Conservation (phyloP, 495 filamentous ascomycete species). For the Penicillium psychrofluorescens region DNA sequence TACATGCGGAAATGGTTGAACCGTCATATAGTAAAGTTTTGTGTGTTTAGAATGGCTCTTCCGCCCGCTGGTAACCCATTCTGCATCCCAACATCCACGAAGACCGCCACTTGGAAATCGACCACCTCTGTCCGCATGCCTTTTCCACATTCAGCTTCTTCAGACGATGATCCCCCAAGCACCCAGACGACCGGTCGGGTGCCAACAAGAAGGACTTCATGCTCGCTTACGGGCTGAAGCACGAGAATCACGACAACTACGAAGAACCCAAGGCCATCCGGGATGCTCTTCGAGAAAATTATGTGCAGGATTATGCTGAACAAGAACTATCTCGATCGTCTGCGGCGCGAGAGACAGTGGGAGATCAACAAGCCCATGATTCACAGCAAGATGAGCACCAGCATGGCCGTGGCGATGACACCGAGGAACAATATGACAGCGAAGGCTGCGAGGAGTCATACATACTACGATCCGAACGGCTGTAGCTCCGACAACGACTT, state of each 20-base stretch:
- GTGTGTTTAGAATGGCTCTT: too few relatives aligned
- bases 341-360: neutral
- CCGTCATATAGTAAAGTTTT: too few relatives aligned
- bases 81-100: too few relatives aligned
- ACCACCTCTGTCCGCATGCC: too few relatives aligned
- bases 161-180: too few relatives aligned
- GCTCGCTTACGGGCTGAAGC: neutral
- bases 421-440: neutral
- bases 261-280: neutral
- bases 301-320: neutral
- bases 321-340: neutral
- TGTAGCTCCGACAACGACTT: neutral
- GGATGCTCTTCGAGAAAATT: neutral
- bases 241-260: neutral
- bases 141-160: too few relatives aligned
- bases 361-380: neutral
- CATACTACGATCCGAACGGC: neutral
- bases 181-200: too few relatives aligned
- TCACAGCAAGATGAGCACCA: neutral
- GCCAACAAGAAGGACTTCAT: neutral
- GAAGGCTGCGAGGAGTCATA: neutral
- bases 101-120: too few relatives aligned
- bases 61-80: too few relatives aligned
- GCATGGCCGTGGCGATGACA: neutral
- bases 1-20: too few relatives aligned